phyloP scores from a whole-genome alignment of 2,329 filamentous ascomycete genomes.

The Monosporascus ibericus region DNA sequence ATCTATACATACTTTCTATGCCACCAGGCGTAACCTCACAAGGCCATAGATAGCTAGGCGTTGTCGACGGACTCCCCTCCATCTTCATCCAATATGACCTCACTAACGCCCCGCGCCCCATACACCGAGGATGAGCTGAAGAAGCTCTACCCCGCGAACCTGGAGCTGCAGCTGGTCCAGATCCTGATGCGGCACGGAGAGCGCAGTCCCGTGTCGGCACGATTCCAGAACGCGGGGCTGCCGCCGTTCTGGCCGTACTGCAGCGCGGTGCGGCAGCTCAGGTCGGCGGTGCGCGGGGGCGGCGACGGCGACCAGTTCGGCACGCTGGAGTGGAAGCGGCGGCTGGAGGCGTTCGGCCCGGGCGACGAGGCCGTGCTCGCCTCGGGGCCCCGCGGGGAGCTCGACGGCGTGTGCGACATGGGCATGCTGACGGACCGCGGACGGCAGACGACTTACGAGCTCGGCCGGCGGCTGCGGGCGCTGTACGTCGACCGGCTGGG shows the following conservation, averaged over 20 bases:
- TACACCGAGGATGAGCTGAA: constrained; percentile 78
- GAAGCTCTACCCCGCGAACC: constrained; percentile 69
- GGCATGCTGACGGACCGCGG: constrained; percentile 73
- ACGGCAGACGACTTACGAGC: constrained; percentile 62
- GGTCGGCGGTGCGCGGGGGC: constrained; percentile 41
- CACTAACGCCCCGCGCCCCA: constrained; percentile 63
- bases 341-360: constrained; percentile 74
- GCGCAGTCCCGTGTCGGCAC: constrained; percentile 78
- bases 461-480: constrained; percentile 61
- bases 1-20: too few species aligned
- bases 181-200: constrained; percentile 75
- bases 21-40: too few species aligned
- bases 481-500: constrained; percentile 71
- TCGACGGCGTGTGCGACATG: constrained; percentile 76
- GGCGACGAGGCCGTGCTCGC: constrained; percentile 66
- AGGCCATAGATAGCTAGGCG: too few species aligned
- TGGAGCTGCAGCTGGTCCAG: constrained; percentile 87
- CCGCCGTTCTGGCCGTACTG: constrained; percentile 84
- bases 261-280: constrained; percentile 65
- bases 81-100: constrained; percentile 57
- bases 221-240: constrained; percentile 76
- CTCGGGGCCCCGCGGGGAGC: constrained; percentile 58
- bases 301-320: constrained; percentile 30
- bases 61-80: neutral
- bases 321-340: constrained; percentile 57